phyloP scores from a whole-genome alignment of 257 asterid genomes.

The Solanum paucissectum region DNA sequence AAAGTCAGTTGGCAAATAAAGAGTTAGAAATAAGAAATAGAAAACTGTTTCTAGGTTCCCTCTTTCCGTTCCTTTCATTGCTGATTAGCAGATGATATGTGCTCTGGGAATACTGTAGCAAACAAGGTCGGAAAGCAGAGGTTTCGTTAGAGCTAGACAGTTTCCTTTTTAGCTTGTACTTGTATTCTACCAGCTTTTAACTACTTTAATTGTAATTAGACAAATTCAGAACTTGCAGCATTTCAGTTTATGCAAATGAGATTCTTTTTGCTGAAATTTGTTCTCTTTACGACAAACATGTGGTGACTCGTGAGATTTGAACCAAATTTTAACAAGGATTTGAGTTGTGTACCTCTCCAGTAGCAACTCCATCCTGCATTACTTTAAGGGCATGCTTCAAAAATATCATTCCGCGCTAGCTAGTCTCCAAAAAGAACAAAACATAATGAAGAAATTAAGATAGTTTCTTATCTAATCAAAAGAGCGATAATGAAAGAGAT shows the following conservation, averaged over 20 bases:
- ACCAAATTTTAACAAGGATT: not conserved
- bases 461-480: not conserved
- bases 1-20: not conserved
- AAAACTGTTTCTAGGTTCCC: slow-evolving; percentile 1
- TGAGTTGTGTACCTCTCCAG: not conserved
- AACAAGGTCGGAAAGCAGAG: not conserved
- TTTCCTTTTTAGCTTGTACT: not conserved
- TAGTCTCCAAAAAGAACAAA: not conserved
- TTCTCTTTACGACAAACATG: not conserved
- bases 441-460: not conserved
- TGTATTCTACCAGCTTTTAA: not conserved
- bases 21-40: slow-evolving; percentile 4
- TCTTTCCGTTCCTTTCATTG: not conserved
- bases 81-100: not conserved
- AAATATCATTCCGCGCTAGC: not conserved
- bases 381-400: not conserved
- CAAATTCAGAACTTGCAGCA: not conserved
- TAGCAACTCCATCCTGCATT: not conserved
- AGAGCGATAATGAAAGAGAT: not conserved
- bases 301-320: not conserved
- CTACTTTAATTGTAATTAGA: not conserved
- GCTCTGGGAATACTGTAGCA: slow-evolving; percentile 1
- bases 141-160: not conserved
- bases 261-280: not conserved
- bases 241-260: not conserved